Evolutionary conservation across 2,329 filamentous ascomycete genomes (phyloP), one percentile per base, ranked within the genome.

Genomic region (Clonostachys rosea): DNA sequence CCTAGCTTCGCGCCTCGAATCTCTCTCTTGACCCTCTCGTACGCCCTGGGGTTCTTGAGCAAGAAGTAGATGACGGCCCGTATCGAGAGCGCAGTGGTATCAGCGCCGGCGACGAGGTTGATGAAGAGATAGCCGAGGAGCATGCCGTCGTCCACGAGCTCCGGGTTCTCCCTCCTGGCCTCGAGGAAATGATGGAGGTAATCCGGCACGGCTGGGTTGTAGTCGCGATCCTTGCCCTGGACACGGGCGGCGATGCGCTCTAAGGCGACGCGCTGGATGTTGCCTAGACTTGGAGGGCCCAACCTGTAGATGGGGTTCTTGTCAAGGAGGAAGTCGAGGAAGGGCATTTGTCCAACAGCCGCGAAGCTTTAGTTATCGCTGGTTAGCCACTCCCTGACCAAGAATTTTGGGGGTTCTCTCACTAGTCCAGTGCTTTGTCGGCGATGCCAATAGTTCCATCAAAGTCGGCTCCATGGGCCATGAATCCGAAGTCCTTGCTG

Each of bases 31-130:
- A 52, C 46, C 12, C 59, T 56, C 48, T 54, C 60, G 24, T 53
- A 53, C 11, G 53, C 51, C 1, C 46, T 43, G 4, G 61, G 62
- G 47, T 65, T 54, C 24, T 63, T 63, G 40, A 72, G 57, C 18
- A 66, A 54, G 47, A 65, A 60, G 54, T 69, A 72, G 7, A 74
- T 53, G 16, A 63, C 51, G 14, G 67, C 59, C 8, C 60, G 56
- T 24, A 70, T 56, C 5, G 58, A 58, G 14, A 64, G 56, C 3
- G 66, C 61, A 1, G 64, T 68, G 1, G 66, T 68, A 41, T 68
- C 65, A 2, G 59, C 60, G n/a, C 63, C 65, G 5, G 65, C 67
- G 35, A 66, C 49, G n/a, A 69, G 44, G 47, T 53, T 69, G 30
- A 59, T 49, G 2, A 63, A 53, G 1, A 65, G 52, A 46, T 66